These are phyloP conservation scores for Papiliotrema terrestris DNA, from an alignment of 1,284 basidiomycete species.

Conservation along the genomic window DNA sequence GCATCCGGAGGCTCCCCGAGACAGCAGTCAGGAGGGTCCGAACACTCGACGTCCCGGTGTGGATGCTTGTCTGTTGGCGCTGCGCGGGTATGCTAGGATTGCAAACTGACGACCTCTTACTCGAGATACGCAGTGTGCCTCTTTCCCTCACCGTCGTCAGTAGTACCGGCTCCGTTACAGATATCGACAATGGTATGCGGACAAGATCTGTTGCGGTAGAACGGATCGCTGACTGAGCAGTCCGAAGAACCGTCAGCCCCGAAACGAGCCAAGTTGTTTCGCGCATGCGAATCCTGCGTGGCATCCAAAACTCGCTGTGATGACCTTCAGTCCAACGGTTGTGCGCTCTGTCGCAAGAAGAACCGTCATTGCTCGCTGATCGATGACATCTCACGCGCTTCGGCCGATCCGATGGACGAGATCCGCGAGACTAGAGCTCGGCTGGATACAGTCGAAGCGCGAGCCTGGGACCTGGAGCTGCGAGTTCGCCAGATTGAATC, in stretches of 20 bases:
- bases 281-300: neutral
- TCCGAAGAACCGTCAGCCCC: neutral
- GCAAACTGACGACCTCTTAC: too few relatives aligned
- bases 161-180: too few relatives aligned
- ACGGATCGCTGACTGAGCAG: too few relatives aligned
- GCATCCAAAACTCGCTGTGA: conserved; percentile 3
- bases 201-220: too few relatives aligned
- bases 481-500: neutral
- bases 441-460: neutral
- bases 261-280: conserved; percentile 2
- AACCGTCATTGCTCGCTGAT: neutral
- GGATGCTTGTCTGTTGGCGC: too few relatives aligned
- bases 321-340: neutral
- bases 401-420: neutral
- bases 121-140: too few relatives aligned
- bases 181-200: too few relatives aligned
- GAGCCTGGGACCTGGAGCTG: neutral
- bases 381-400: neutral
- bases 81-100: too few relatives aligned
- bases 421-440: neutral
- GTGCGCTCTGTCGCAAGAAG: neutral
- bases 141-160: too few relatives aligned
- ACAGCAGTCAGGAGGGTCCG: too few relatives aligned
- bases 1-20: too few relatives aligned
- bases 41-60: too few relatives aligned